Evolutionary conservation across 1,284 basidiomycete genomes (phyloP).

Genomic region (Microstroma glucosiphilum): DNA sequence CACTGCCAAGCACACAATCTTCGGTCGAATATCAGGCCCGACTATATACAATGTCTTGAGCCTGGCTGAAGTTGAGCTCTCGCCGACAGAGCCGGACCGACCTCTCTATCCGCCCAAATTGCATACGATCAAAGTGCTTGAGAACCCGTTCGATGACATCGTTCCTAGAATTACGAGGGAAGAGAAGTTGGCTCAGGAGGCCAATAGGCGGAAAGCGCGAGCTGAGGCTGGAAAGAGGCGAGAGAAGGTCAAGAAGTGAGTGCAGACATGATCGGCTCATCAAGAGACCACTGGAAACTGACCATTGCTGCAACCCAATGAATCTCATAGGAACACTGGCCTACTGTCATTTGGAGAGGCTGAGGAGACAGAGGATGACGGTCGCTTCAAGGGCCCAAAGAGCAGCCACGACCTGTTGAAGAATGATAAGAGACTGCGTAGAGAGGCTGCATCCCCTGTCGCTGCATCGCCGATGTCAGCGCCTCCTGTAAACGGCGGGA

Average conservation of each 20-base stretch:
- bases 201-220: slow-evolving; percentile 67
- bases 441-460: slow-evolving; percentile 10
- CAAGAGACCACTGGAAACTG: not conserved
- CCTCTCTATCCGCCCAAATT: slow-evolving; percentile 89
- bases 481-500: not conserved
- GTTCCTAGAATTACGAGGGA: slow-evolving; percentile 91
- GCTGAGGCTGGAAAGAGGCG: slow-evolving; percentile 11
- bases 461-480: not conserved
- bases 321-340: slow-evolving; percentile 19
- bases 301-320: not conserved
- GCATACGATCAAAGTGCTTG: slow-evolving; percentile 70
- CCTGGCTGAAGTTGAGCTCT: slow-evolving; percentile 77
- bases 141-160: slow-evolving; percentile 91
- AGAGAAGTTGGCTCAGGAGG: slow-evolving; percentile 74
- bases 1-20: slow-evolving; percentile 43
- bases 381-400: slow-evolving; percentile 25
- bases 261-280: not conserved
- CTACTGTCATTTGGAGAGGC: slow-evolving; percentile 41
- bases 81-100: slow-evolving; percentile 60
- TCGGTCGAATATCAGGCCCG: slow-evolving; percentile 35
- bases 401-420: slow-evolving; percentile 45
- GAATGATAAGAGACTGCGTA: slow-evolving; percentile 31
- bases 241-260: slow-evolving; percentile 26
- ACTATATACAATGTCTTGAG: slow-evolving; percentile 53
- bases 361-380: slow-evolving; percentile 24